Conservation (phyloP, 2,329 filamentous ascomycete species). For the Ploettnerulaceae sp. region DNA sequence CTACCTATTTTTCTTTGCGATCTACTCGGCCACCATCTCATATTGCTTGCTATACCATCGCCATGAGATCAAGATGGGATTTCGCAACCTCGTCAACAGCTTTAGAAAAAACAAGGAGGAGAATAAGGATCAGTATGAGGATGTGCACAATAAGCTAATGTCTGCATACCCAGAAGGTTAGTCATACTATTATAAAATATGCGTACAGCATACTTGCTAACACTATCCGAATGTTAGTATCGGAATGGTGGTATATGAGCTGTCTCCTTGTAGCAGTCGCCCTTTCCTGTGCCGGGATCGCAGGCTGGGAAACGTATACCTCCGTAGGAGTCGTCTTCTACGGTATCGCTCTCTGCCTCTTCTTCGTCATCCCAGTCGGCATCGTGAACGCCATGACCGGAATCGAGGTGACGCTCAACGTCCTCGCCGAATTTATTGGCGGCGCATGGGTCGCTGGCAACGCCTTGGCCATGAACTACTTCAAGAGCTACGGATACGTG, state of each 20-base stretch:
- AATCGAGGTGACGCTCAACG: slow-evolving; percentile 54
- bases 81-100: slow-evolving; percentile 34
- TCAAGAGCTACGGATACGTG: slow-evolving; percentile 64
- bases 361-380: slow-evolving; percentile 35
- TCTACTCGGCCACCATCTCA: slow-evolving; percentile 66
- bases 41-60: slow-evolving; percentile 64
- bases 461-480: slow-evolving; percentile 71
- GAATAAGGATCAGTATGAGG: slow-evolving; percentile 32
- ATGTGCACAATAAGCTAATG: slow-evolving; percentile 48
- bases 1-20: slow-evolving; percentile 64
- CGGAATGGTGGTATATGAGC: slow-evolving; percentile 51
- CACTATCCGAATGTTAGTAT: slow-evolving; percentile 27
- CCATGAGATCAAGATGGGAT: slow-evolving; percentile 54
- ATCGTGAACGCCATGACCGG: slow-evolving; percentile 43
- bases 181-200: not conserved
- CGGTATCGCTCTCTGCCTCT: slow-evolving; percentile 29
- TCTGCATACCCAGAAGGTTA: slow-evolving; percentile 38
- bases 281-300: slow-evolving; percentile 44
- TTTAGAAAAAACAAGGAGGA: slow-evolving; percentile 38
- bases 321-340: slow-evolving; percentile 36
- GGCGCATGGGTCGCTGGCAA: slow-evolving; percentile 64
- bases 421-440: slow-evolving; percentile 66
- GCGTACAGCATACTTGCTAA: not conserved
- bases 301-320: slow-evolving; percentile 47
- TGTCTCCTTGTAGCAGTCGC: slow-evolving; percentile 42